Conservation (phyloP, 768 basidiomycete genomes). For the Suillus americanus region DNA sequence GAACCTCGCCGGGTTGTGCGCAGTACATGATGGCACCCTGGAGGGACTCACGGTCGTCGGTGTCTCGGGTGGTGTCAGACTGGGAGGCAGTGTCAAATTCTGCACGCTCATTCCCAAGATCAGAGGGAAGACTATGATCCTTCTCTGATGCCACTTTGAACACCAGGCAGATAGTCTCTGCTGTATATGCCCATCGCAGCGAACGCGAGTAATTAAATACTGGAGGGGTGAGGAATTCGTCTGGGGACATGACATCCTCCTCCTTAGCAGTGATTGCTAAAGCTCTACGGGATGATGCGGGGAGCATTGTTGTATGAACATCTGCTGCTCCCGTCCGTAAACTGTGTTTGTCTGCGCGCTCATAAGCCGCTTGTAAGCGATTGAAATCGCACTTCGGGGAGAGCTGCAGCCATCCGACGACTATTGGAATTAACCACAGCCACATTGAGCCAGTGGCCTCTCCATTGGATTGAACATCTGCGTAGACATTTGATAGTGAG, state of each 20-base stretch:
- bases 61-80: neutral
- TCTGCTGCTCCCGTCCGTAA: neutral
- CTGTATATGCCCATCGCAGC: neutral
- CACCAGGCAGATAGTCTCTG: neutral
- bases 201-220: neutral
- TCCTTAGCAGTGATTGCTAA: neutral
- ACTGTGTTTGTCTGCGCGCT: neutral
- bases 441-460: neutral
- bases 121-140: neutral
- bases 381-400: neutral
- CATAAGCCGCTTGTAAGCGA: neutral
- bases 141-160: neutral
- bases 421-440: neutral
- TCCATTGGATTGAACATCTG: neutral
- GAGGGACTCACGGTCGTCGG: neutral
- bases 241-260: neutral
- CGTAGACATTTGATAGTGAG: neutral
- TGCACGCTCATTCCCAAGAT: neutral
- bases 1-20: neutral
- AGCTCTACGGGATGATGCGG: neutral
- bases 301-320: accelerated
- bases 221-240: neutral
- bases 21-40: neutral
- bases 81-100: neutral
- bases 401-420: neutral